A percentile compares a stretch with the other conserved stretches of the same genome.
phyloP scores from a whole-genome alignment of 371 early-diverging fungal genomes.

The Rhizopus arrhizus region DNA sequence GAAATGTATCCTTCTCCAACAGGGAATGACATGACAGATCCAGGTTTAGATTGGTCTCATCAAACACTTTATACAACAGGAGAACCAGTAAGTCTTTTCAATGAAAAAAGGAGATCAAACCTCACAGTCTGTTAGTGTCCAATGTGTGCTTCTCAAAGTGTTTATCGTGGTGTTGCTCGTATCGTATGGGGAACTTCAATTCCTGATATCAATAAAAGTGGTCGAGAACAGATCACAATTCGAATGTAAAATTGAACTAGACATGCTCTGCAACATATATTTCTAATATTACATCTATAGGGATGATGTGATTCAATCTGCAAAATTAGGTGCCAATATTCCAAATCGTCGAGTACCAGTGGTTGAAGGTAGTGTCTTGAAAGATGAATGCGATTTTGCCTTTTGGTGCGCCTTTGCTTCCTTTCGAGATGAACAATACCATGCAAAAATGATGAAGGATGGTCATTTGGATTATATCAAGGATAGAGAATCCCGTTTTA shows the following conservation, averaged over 20 bases:
- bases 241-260: constrained; percentile 26
- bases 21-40: constrained; percentile 32
- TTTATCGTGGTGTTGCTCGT: constrained; percentile 43
- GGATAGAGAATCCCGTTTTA: constrained; percentile 2
- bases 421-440: constrained; percentile 28
- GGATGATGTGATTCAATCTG: constrained; percentile 34
- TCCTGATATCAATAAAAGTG: constrained; percentile 41
- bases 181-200: constrained; percentile 45
- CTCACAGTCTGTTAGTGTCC: constrained; percentile 27
- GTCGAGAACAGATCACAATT: constrained; percentile 38
- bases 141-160: constrained; percentile 41
- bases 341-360: constrained; percentile 26
- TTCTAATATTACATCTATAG: constrained; percentile 8
- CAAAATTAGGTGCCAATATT: constrained; percentile 33
- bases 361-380: constrained; percentile 32
- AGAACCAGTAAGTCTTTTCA: constrained; percentile 33
- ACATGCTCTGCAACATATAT: background rate
- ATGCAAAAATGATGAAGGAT: constrained; percentile 18
- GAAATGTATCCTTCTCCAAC: constrained; percentile 44
- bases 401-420: constrained; percentile 38
- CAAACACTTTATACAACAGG: constrained; percentile 47
- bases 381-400: constrained; percentile 38
- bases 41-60: constrained; percentile 39
- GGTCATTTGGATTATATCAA: constrained; percentile 25
- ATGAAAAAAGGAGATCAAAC: constrained; percentile 12